phyloP scores from a whole-genome alignment of 2,329 filamentous ascomycete species.

The Periconia sp. region DNA sequence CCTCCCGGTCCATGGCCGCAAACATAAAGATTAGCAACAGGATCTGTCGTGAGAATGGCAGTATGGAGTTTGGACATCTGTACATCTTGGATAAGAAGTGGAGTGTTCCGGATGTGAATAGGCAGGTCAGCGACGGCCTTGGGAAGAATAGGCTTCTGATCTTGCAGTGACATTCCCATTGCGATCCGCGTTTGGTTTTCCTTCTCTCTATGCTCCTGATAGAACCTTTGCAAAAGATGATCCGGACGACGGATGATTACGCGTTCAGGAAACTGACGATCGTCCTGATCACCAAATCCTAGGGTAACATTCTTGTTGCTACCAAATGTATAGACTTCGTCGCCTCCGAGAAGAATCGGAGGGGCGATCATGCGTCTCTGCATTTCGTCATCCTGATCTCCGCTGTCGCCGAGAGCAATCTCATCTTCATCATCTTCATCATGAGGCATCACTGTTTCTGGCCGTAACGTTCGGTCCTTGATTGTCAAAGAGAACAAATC shows the following conservation, averaged over 20 bases:
- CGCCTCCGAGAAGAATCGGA: conserved; percentile 58
- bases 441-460: conserved; percentile 40
- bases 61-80: conserved; percentile 90
- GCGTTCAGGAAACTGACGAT: conserved; percentile 89
- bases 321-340: conserved; percentile 91
- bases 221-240: conserved; percentile 72
- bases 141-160: conserved; percentile 28
- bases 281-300: conserved; percentile 92
- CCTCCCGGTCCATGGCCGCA: conserved; percentile 91
- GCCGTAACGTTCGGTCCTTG: conserved; percentile 66
- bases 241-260: conserved; percentile 75
- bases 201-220: conserved; percentile 65
- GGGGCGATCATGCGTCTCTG: conserved; percentile 30
- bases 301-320: conserved; percentile 95
- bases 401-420: conserved; percentile 41
- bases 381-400: conserved; percentile 44
- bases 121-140: conserved; percentile 63
- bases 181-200: conserved; percentile 41
- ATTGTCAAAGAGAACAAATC: conserved; percentile 91
- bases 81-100: conserved; percentile 77
- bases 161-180: conserved; percentile 34
- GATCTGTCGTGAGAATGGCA: conserved; percentile 82
- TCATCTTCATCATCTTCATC: conserved; percentile 58
- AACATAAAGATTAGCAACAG: conserved; percentile 86
- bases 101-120: conserved; percentile 68